Base-by-base conservation (phyloP, 73 alveolate species). In the Blepharisma stoltei region DNA sequence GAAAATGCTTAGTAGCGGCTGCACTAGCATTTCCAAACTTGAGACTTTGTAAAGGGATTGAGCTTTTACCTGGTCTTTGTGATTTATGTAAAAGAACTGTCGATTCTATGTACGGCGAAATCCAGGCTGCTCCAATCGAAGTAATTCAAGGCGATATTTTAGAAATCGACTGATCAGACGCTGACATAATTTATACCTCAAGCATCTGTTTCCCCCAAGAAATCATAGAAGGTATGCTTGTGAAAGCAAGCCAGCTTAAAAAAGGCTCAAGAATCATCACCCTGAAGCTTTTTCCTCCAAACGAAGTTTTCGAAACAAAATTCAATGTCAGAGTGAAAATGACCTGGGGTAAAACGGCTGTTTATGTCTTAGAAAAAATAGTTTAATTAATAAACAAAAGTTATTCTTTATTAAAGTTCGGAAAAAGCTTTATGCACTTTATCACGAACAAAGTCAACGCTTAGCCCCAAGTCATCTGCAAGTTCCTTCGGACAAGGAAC, bases 161-260 rank as follows among this genome's bases (percentile, higher is more conserved):
- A 11, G 70, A 78, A 47, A 8, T 60, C 21, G 90, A 78, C 37
- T 83, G 85, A 86, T 21, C 68, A 27, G 67, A 78, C 55, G 90
- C 90, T 2, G 86, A 83, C 55, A 78, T 83, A 14, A 67, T 83
- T 38, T 83, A 67, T 25, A 65, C 85, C 52, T 67, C 83, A 9
- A 73, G 85, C 6, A 83, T 83, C 37, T 83, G 90, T 60, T 83
- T 83, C 83, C 90, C 90, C 11, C 82, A 83, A 77, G 90, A 82
- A 75, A 70, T 81, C 27, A 70, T 76, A 14, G 80, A 78, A 9
- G 90, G 80, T 6, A 83, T 83, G 6, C 70, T 21, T 14, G 70
- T 52, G 4, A 41, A 43, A 49, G 6, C 70, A 14, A 41, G n/a
- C 9, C 80, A 50, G 8, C 55, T 83, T 20, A 83, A 83, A 78